Base-by-base conservation (phyloP, 169 alveolate species). In the Cryptosporidium sp. region DNA sequence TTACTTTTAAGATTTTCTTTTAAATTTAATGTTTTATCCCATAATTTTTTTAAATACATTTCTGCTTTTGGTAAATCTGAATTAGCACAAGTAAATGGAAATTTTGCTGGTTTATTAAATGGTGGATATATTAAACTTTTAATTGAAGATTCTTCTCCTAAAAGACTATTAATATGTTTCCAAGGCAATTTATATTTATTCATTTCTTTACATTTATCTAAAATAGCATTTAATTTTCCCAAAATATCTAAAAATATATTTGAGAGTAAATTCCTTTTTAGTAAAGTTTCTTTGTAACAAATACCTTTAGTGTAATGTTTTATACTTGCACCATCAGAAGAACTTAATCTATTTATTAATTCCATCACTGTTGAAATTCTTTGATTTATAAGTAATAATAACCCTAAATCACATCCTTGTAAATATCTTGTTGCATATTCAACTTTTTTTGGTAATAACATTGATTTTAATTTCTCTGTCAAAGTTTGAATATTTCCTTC, bases 141-240 rank as follows among this genome's bases (percentile, higher is more conserved):
- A 2, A 71, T 44, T 14, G 9, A 52, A 0, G 12, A 9, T 53
- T 71, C 48, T 18, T 53, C 29, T 14, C 70, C 70, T 1, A 4
- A 3, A 44, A 71, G 23, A 23, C 10, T 0, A 2, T 1, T 4
- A 9, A 71, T 35, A 71, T 71, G 33, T n/a, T 2, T 35, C 86
- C 86, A 73, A 26, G 86, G 72, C 18, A 31, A 2, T 21, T 58
- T 52, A n/a, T 73, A 73, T 35, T 73, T 73, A 39, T 73, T 73
- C 9, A 56, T 10, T 16, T 56, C 23, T 42, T 51, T 73, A 21
- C 86, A 73, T 29, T 10, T 53, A 3, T 10, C 51, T 31, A 73
- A 60, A 58, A 9, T 29, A 8, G 23, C 3, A 21, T 29, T 23
- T 16, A 53, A 18, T 42, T 31, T 42, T 7, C 7, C 39, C 26